Base-by-base conservation (phyloP, 2,329 filamentous ascomycete species). In the Trichoderma hamatum region DNA sequence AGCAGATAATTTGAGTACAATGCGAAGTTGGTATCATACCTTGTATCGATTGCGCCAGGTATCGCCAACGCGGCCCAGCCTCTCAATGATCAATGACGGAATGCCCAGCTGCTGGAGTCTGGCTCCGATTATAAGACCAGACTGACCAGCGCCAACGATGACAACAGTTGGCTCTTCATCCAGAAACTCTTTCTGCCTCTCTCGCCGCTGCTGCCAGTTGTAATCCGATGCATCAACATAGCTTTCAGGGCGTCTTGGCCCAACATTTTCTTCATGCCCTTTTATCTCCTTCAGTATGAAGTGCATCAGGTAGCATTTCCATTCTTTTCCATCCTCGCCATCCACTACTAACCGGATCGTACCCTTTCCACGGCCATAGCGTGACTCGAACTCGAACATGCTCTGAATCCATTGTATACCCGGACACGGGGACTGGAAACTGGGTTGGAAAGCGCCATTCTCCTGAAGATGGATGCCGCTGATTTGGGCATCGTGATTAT, bases 41-140 rank as follows among this genome's bases (percentile, higher is more conserved):
- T 86, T 84, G 72, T 91, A 90, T 52, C 89, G 78, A 49, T 82
- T 81, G n/a, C 88, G 82, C 89, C 89, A 91, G 74, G 87, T 90
- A 71, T 90, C 88, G 9, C 89, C 89, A 0, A 91, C 61, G 79
- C 83, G 80, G 0, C 83, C 79, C 68, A 88, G 85, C 16, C 43
- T 56, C n/a, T 56, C 62, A 24, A 26, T 81, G 79, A 72, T 90
- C 88, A 26, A 90, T 79, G 24, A 90, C 73, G 1, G 90, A 78
- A 0, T 84, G 30, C 51, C 62, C 1, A 65, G 34, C 39, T 56
- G 62, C 32, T 65, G 62, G 2, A 65, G 51, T 7, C 62, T 34
- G 21, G 62, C 62, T 0, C 46, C 61, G 5, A 32, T 26, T 2
- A 32, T 54, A 21, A 64, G 24, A 10, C 61, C 61, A 52, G 61